Conservation (phyloP, 225 moss, liverwort and hornwort species). For the Takakia lepidozioides region DNA sequence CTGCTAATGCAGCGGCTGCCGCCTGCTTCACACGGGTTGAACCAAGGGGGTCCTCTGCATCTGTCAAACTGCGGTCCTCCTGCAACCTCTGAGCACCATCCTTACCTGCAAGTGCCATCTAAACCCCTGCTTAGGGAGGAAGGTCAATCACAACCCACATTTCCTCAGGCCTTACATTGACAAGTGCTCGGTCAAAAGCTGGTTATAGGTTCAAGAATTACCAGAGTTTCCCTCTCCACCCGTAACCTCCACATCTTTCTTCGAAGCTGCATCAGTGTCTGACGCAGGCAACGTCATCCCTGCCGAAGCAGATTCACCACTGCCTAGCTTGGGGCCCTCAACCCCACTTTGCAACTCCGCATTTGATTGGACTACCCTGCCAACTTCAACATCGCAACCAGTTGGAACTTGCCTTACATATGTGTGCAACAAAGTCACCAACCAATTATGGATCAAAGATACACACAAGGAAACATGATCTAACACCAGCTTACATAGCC, state of each 20-base stretch:
- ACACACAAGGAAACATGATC: too few species aligned
- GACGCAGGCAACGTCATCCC: conserved; percentile 15
- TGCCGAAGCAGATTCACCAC: conserved; percentile 16
- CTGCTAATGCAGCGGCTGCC: conserved; percentile 78
- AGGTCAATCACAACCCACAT: too few species aligned
- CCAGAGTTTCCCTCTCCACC: too few species aligned
- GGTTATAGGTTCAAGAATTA: too few species aligned
- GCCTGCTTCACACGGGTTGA: conserved; percentile 69
- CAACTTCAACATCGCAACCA: conserved; percentile 14
- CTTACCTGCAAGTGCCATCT: conserved; percentile 36
- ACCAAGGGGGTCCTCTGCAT: conserved; percentile 42
- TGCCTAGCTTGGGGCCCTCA: conserved; percentile 23
- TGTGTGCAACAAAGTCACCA: too few species aligned
- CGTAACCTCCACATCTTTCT: too few species aligned
- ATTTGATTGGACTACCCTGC: conserved; percentile 37
- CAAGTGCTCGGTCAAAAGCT: too few species aligned
- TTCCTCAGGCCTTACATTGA: too few species aligned
- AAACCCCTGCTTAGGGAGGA: conserved; percentile 4
- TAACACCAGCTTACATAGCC: too few species aligned
- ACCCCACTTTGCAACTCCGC: conserved; percentile 34
- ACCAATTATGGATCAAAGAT: too few species aligned
- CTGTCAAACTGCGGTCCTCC: conserved; percentile 3
- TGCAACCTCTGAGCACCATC: conserved; percentile 22
- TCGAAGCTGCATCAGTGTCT: conserved; percentile 5
- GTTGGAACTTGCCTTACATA: conserved; percentile 3